Evolutionary conservation across 768 basidiomycete genomes (phyloP), one percentile per base, ranked within the genome.

Genomic region (Boletus rubropictus): DNA sequence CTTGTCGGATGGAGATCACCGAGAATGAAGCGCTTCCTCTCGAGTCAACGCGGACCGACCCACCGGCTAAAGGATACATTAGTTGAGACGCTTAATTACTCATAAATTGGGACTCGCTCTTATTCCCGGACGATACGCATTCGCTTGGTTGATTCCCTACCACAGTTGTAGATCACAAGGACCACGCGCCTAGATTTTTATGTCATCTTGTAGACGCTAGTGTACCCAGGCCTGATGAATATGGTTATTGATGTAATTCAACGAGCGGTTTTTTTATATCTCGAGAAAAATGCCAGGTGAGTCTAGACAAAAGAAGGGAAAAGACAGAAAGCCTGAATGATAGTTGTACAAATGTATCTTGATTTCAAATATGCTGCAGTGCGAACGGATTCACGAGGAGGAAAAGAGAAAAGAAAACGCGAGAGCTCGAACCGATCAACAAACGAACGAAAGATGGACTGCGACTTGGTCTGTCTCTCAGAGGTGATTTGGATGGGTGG

Each of bases 281-380:
- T n/a, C 4, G 27, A n/a, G 20, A n/a, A 11, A 12, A 15, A 47
- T 48, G 34, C 14, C 14, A 20, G 29, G 39, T 50, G 12, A 32
- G 20, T 49, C 28, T 25, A 25, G 36, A 49, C 14, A 20, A 51
- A 21, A 25, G 24, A 27, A 4, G 14, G 17, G n/a, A n/a, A n/a
- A n/a, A 10, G 5, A 8, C 11, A 27, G 5, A 18, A 10, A 22
- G 25, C 24, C 46, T 8, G 22, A 48, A n/a, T 49, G 27, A 24
- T 48, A 21, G 12, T 50, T 27, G n/a, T 50, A 49, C 29, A 50
- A 14, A 15, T 27, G 45, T 24, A 35, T 27, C 12, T 29, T 21
- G n/a, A 27, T 33, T 15, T 42, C 17, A 25, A 46, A 15, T 31
- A 48, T 31, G 46, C 32, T 34, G 18, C 18, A 2, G 21, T 45